A percentile compares a stretch with the other conserved stretches of the same genome.
Conservation (phyloP, 768 basidiomycete genomes). For the Rhizopogon vinicolor region DNA sequence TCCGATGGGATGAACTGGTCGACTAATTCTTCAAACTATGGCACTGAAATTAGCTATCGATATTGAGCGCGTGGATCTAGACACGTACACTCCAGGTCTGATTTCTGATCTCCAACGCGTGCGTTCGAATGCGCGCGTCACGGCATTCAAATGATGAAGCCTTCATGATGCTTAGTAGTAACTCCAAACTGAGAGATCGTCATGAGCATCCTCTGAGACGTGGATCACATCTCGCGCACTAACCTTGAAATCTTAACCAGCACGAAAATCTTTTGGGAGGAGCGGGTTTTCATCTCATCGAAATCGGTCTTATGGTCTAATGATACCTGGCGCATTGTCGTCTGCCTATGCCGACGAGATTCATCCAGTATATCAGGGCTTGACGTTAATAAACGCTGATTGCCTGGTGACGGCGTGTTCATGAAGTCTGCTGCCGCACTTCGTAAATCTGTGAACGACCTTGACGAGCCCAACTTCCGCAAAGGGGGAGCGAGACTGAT, state of each 20-base stretch:
- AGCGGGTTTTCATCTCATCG: conserved; percentile 78
- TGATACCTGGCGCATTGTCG: neutral
- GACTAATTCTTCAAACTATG: conserved; percentile 73
- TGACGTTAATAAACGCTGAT: conserved; percentile 7
- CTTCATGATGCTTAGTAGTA: conserved; percentile 75
- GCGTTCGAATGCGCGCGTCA: conserved; percentile 75
- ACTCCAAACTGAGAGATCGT: conserved; percentile 46
- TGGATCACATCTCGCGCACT: conserved; percentile 5
- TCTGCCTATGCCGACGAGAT: conserved; percentile 12
- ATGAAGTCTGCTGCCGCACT: conserved; percentile 35
- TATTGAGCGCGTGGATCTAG: neutral
- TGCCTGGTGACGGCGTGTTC: conserved; percentile 5
- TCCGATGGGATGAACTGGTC: conserved; percentile 78
- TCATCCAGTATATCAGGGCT: conserved; percentile 19
- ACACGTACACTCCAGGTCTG: conserved; percentile 74
- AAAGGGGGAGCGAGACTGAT: conserved; percentile 35
- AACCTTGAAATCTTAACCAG: conserved; percentile 72
- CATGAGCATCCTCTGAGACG: conserved; percentile 4
- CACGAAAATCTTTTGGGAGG: conserved; percentile 80
- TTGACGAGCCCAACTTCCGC: conserved; percentile 52
- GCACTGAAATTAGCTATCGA: conserved; percentile 3
- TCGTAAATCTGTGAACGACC: conserved; percentile 69
- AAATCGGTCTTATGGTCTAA: conserved; percentile 46
- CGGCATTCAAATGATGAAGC: conserved; percentile 82
- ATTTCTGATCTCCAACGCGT: conserved; percentile 76